Percentiles rank a stretch among this genome's conserved stretches.
Evolutionary conservation across 495 filamentous ascomycete species (phyloP).

Genomic region (Hypoxylon rickii): DNA sequence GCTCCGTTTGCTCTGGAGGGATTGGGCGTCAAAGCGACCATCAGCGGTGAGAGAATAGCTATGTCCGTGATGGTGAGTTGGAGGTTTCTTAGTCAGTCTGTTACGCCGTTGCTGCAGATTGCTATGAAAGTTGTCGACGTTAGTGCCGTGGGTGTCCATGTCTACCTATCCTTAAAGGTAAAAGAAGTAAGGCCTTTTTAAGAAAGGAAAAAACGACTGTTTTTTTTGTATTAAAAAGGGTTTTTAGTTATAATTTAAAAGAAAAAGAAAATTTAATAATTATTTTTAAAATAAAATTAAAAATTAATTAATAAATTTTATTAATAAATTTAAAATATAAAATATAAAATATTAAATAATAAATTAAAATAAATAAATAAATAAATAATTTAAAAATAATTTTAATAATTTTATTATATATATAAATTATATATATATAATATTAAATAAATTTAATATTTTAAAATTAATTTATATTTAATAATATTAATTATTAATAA

Average conservation of each 20-base stretch:
- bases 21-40: slow-evolving; percentile 56
- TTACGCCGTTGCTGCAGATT: slow-evolving; percentile 50
- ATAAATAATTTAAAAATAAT: not conserved
- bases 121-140: slow-evolving; percentile 34
- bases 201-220: slow-evolving; percentile 32
- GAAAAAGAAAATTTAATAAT: too few species aligned
- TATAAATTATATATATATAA: not conserved
- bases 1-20: slow-evolving; percentile 59
- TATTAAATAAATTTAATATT: too few species aligned
- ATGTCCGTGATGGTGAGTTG: slow-evolving; percentile 48
- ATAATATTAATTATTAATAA: too few species aligned
- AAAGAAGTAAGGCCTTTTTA: slow-evolving; percentile 18
- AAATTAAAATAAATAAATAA: too few species aligned
- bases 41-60: slow-evolving; percentile 48
- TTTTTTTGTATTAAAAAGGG: slow-evolving; percentile 1
- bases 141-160: slow-evolving; percentile 48
- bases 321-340: too few species aligned
- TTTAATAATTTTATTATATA: not conserved
- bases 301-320: not conserved
- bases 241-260: slow-evolving; percentile 31
- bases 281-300: too few species aligned
- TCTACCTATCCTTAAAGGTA: slow-evolving; percentile 39
- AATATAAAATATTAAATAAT: too few species aligned
- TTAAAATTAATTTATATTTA: too few species aligned
- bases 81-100: slow-evolving; percentile 61